Percentiles rank a stretch among this genome's conserved stretches.
phyloP scores from a whole-genome alignment of 2,329 filamentous ascomycete genomes.

The Taxawa tesnikishii region DNA sequence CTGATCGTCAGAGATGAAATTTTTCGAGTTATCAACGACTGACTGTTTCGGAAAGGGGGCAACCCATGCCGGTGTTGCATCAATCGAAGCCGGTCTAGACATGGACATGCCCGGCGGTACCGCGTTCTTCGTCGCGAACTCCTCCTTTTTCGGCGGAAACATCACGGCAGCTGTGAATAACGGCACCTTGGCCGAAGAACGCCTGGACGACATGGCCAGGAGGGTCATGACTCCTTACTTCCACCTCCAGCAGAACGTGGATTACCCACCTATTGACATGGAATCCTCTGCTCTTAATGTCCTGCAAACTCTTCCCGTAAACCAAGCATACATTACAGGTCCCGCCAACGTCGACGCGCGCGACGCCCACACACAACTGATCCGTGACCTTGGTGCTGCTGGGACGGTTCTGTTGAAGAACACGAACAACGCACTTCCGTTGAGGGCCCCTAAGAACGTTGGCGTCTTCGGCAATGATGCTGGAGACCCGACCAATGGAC shows the following conservation, averaged over 20 bases:
- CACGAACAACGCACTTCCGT: slow-evolving; percentile 33
- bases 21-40: no score
- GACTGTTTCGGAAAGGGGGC: slow-evolving; percentile 21
- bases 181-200: slow-evolving; percentile 24
- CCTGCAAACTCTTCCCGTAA: no score
- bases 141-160: slow-evolving; percentile 23
- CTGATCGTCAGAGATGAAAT: no score
- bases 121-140: slow-evolving; percentile 8
- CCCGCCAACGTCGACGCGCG: slow-evolving; percentile 23
- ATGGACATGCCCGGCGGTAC: slow-evolving; percentile 31
- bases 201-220: slow-evolving; percentile 34
- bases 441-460: slow-evolving; percentile 38
- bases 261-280: slow-evolving; percentile 25
- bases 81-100: slow-evolving; percentile 35
- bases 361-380: slow-evolving; percentile 20
- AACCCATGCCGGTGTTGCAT: slow-evolving; percentile 29
- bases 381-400: slow-evolving; percentile 27
- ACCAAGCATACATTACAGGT: no score
- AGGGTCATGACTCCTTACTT: slow-evolving; percentile 35
- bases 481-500: slow-evolving; percentile 35
- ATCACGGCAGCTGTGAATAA: slow-evolving; percentile 26
- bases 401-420: slow-evolving; percentile 38
- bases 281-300: slow-evolving; percentile 15
- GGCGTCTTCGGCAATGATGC: slow-evolving; percentile 39
- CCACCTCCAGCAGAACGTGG: slow-evolving; percentile 28